Evolutionary conservation across 331 rosid species (phyloP), one percentile per base, ranked within the genome.

Genomic region (Cydonia oblonga): DNA sequence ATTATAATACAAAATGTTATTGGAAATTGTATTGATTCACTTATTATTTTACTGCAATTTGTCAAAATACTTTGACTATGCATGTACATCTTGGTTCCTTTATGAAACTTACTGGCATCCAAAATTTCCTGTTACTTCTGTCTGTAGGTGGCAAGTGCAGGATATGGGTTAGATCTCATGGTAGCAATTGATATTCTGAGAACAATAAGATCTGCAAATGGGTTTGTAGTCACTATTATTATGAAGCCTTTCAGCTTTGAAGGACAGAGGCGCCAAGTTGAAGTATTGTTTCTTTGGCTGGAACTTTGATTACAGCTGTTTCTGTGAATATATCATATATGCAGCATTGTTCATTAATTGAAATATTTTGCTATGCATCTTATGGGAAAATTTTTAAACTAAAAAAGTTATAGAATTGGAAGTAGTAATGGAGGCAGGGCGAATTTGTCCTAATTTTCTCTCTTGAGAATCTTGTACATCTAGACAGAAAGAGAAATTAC

Each of bases 191-290:
- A 88, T 72, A 81, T 89, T 82, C 83, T 93, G 51, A 86, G 84
- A 74, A 76, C 84, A 7, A 73, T 86, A 79, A 91, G 89, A 82
- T 86, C 92, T 56, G 82, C 80, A 65, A 85, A 80, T 82, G 96
- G 93, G 74, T 86, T 87, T 75, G 84, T 88, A 22, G 83, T 87
- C 73, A 85, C 86, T 54, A 78, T 91, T 75, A 81, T 93, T 73
- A 83, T 93, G 81, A 89, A 91, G 83, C 97, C 98, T 54, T 93
- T 93, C 84, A 87, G 87, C 85, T 93, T 93, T 73, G 98, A 93
- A 88, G 98, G 98, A 38, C 78, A 81, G 77, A 82, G 89, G 82
- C 92, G 98, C 52, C 90, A 81, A 69, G 85, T 85, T 77, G 98
- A 93, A 97, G 98, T 93, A 84, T 57, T 57, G 54, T 65, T 38